These are phyloP conservation scores for Sisymbrium irio DNA, from an alignment of 345 rosid genomes.

Conservation along the genomic window DNA sequence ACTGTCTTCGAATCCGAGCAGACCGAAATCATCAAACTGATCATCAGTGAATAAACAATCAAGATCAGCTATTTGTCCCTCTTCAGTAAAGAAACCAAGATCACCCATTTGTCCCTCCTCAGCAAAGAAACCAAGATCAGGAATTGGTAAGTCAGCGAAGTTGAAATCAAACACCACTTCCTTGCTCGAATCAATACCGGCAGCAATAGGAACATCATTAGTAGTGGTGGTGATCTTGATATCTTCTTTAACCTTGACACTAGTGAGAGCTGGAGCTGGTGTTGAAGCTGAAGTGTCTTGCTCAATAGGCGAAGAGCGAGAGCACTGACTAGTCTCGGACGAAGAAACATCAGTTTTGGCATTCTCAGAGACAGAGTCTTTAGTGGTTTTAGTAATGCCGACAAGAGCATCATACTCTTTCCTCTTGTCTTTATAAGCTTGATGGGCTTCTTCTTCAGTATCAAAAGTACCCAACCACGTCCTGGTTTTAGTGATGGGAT, in stretches of 20 bases:
- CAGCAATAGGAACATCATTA: no score
- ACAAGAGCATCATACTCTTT: slow-evolving; percentile 57
- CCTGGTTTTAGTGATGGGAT: slow-evolving; percentile 58
- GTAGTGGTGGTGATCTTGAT: neutral
- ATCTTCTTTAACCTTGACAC: slow-evolving; percentile 2
- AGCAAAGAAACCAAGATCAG: slow-evolving; percentile 42
- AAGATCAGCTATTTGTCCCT: slow-evolving; percentile 38
- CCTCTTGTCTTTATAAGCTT: slow-evolving; percentile 65
- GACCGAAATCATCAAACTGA: slow-evolving; percentile 44
- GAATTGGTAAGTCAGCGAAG: slow-evolving; percentile 44
- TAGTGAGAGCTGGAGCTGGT: neutral
- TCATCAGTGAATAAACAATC: slow-evolving; percentile 48
- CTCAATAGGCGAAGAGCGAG: slow-evolving; percentile 58
- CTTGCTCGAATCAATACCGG: slow-evolving; percentile 3
- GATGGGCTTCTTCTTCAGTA: slow-evolving; percentile 80
- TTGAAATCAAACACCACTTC: slow-evolving; percentile 22
- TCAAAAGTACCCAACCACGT: slow-evolving; percentile 87
- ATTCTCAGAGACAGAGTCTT: neutral
- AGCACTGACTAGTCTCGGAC: slow-evolving; percentile 52
- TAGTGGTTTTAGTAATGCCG: neutral
- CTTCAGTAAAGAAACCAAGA: slow-evolving; percentile 40
- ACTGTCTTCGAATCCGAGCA: slow-evolving; percentile 45
- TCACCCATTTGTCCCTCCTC: slow-evolving; percentile 34
- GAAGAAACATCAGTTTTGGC: slow-evolving; percentile 16
- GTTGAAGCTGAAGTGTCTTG: slow-evolving; percentile 44